Evolutionary conservation across 2,329 filamentous ascomycete species (phyloP).

Genomic region (Diaporthe vexans): DNA sequence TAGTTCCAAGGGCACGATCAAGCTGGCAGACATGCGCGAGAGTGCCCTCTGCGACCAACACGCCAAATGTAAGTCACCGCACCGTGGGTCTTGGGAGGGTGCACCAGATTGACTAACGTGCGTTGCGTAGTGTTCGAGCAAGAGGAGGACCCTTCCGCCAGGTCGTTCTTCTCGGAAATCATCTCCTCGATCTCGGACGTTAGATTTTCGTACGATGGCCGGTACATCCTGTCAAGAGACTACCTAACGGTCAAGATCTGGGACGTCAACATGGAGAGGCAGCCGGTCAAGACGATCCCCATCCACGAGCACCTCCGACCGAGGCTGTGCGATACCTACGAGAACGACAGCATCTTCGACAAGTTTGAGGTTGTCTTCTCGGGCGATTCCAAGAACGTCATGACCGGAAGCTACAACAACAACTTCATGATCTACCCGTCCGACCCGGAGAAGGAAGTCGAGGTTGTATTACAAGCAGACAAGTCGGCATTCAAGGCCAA

Average conservation of each 20-base stretch:
- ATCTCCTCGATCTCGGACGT: slow-evolving; percentile 99
- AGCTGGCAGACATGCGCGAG: slow-evolving; percentile 98
- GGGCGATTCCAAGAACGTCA: slow-evolving; percentile 97
- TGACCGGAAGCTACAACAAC: slow-evolving; percentile 99
- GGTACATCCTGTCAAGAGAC: slow-evolving; percentile 97
- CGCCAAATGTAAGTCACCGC: slow-evolving; percentile 80
- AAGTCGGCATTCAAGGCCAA: slow-evolving; percentile 99
- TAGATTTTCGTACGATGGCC: slow-evolving; percentile 94
- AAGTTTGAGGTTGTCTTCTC: slow-evolving; percentile 99
- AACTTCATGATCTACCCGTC: slow-evolving; percentile 99
- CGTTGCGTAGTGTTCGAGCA: slow-evolving; percentile 88
- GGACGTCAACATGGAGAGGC: slow-evolving; percentile 99
- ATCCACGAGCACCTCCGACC: slow-evolving; percentile 98
- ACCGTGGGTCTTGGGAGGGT: slow-evolving; percentile 38
- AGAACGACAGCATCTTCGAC: slow-evolving; percentile 99
- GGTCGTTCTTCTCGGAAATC: slow-evolving; percentile 99
- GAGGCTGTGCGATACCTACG: slow-evolving; percentile 96
- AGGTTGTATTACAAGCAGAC: slow-evolving; percentile 97
- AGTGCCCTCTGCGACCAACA: slow-evolving; percentile 96
- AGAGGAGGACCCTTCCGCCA: slow-evolving; percentile 96
- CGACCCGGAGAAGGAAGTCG: slow-evolving; percentile 94
- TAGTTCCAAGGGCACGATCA: slow-evolving; percentile 98
- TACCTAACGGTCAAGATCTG: slow-evolving; percentile 99
- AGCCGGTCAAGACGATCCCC: slow-evolving; percentile 97
- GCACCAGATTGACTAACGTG: not conserved